Evolutionary conservation across 495 filamentous ascomycete species (phyloP), one percentile per base, ranked within the genome.

Genomic region (Penicillium crystallinum): DNA sequence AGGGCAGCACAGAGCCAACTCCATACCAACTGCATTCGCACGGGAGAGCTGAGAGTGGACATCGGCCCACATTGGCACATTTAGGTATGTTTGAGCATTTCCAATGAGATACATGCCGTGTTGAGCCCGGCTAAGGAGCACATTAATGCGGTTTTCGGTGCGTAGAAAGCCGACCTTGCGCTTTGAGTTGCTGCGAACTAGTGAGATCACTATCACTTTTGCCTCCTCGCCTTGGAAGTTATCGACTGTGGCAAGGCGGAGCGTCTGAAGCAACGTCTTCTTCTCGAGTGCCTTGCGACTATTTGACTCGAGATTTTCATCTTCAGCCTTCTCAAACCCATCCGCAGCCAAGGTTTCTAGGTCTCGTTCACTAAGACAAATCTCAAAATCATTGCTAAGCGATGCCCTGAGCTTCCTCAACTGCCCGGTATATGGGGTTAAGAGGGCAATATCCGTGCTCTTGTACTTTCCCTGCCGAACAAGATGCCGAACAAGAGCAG

Each of bases 31-130:
- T 40, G 77, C 80, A n/a, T 68, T 69, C 2, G 62, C 64, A 1
- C 57, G 52, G 18, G 63, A 55, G 0, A 91, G 60, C 29, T 83
- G 73, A 1, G 59, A 44, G 17, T 86, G 61, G 5, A 91, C 80
- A 4, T 83, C 50, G 3, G 64, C 62, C 88, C 87, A 91, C 85
- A 91, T 91, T 0, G 61, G 56, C 3, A 88, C 76, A 42, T 66
- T 58, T 0, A 46, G 52, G 42, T 77, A 80, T 0, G 85, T 81
- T 19, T 70, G 54, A 6, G 77, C 53, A 68, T 90, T 86, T 12
- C 88, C 86, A 45, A 91, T 80, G 22, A 92, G 77, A 59, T 89
- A 92, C 81, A 92, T 88, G 11, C 88, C 87, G 62, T 92, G 78
- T 54, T 82, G 75, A 3, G 88, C 89, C 14, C 89, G 82, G 50